Percentiles rank a stretch among this genome's conserved stretches.
phyloP scores from a whole-genome alignment of 345 rosid genomes.

The Pugionium dolabratum region DNA sequence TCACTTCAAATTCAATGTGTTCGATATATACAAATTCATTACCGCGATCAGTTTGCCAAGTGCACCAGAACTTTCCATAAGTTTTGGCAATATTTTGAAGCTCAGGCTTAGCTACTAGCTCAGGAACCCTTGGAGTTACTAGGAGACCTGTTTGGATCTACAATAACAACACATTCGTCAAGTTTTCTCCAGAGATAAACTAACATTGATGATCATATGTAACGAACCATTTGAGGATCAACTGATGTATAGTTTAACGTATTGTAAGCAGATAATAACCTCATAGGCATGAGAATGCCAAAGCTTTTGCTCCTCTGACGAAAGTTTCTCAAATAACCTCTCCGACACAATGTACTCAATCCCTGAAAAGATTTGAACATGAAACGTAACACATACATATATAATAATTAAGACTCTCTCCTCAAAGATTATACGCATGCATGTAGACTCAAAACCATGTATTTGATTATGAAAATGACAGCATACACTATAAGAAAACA shows the following conservation, averaged over 20 bases:
- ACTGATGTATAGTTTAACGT: no score
- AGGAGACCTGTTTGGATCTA: slow-evolving; percentile 66
- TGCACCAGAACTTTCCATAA: slow-evolving; percentile 83
- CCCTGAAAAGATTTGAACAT: slow-evolving; percentile 38
- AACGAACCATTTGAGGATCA: background rate
- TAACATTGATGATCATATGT: background rate
- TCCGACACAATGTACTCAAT: slow-evolving; percentile 74
- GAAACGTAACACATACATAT: background rate
- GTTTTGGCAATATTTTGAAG: slow-evolving; percentile 60
- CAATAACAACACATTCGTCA: background rate
- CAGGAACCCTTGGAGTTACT: slow-evolving; percentile 63
- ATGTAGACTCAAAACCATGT: background rate
- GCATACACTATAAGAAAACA: no score
- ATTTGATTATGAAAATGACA: no score
- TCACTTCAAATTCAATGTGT: no score
- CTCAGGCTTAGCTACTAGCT: slow-evolving; percentile 55
- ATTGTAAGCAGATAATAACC: slow-evolving; percentile 32
- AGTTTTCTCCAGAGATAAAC: no score
- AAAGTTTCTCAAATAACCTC: slow-evolving; percentile 51
- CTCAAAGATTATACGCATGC: background rate
- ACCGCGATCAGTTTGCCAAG: slow-evolving; percentile 82
- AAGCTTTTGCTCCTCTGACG: slow-evolving; percentile 64
- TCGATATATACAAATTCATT: background rate
- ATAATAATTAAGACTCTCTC: background rate
- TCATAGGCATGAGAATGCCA: slow-evolving; percentile 86